phyloP scores from a whole-genome alignment of 2,329 filamentous ascomycete species.

The Ophiognomonia clavigignenti-juglandacearum region DNA sequence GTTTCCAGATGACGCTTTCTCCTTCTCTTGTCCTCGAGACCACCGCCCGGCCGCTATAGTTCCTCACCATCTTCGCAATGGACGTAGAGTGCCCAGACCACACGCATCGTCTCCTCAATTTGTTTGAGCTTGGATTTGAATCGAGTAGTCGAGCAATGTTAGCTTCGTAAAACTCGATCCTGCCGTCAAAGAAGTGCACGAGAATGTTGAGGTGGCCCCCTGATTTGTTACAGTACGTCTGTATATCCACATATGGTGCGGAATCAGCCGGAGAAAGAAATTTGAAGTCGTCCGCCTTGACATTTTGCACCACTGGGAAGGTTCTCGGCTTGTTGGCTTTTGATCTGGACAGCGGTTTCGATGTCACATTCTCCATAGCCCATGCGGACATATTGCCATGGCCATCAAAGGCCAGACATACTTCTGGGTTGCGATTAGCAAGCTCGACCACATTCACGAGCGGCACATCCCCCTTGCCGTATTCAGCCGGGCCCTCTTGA shows the following conservation, averaged over 20 bases:
- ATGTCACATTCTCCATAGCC: constrained; percentile 83
- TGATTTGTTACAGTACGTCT: constrained; percentile 64
- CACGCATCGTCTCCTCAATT: constrained; percentile 57
- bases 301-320: constrained; percentile 76
- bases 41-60: constrained; percentile 72
- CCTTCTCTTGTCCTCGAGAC: constrained; percentile 76
- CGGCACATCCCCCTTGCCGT: constrained; percentile 62
- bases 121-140: constrained; percentile 54
- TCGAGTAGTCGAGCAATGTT: constrained; percentile 78
- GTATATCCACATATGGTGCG: constrained; percentile 58
- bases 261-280: constrained; percentile 31
- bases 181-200: constrained; percentile 79
- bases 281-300: constrained; percentile 53
- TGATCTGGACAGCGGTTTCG: constrained; percentile 48
- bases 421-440: constrained; percentile 78
- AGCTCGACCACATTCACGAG: constrained; percentile 82
- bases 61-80: constrained; percentile 82
- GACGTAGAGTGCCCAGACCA: constrained; percentile 83
- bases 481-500: constrained; percentile 50
- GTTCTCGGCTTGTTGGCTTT: constrained; percentile 48
- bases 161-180: constrained; percentile 75
- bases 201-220: constrained; percentile 67
- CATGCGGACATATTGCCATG: constrained; percentile 84
- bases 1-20: constrained; percentile 80
- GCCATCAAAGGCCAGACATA: constrained; percentile 83